Conservation (phyloP, 305 asterid species). For the Fraxinus baroniana region DNA sequence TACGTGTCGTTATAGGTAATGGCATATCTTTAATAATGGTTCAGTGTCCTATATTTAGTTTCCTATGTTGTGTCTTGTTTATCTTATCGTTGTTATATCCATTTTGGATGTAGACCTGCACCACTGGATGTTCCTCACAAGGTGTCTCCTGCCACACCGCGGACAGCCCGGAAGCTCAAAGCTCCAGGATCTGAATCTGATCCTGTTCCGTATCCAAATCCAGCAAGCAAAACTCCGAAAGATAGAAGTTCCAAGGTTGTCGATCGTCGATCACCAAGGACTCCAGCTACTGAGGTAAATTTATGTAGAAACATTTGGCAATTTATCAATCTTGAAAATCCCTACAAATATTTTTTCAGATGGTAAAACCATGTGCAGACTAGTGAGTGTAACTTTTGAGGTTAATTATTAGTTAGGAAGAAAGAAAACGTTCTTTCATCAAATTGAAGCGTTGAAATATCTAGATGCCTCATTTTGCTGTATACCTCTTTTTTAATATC, state of each 20-base stretch:
- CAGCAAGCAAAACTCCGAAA: conserved; percentile 52
- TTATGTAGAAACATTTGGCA: background rate
- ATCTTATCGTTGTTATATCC: background rate
- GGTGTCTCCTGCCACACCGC: conserved; percentile 51
- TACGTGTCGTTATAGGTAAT: background rate
- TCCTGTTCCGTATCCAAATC: conserved; percentile 51
- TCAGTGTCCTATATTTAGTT: background rate
- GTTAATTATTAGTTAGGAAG: background rate
- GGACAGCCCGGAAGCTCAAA: conserved; percentile 58
- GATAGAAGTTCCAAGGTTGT: conserved; percentile 64
- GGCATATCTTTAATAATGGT: background rate
- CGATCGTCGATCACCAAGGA: conserved; percentile 68
- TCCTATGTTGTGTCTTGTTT: background rate
- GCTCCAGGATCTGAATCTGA: conserved; percentile 46
- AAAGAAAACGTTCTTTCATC: background rate
- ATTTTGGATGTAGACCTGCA: conserved; percentile 43
- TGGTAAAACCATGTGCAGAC: background rate
- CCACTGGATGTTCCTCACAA: conserved; percentile 65
- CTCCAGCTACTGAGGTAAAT: conserved; percentile 68
- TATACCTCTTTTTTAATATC: background rate
- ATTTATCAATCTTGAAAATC: background rate
- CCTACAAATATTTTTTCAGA: background rate
- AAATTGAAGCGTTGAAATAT: background rate
- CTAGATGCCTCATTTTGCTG: background rate
- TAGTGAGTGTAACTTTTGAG: background rate